Evolutionary conservation across 305 asterid genomes (phyloP).

Genomic region (Fraxinus ornus): DNA sequence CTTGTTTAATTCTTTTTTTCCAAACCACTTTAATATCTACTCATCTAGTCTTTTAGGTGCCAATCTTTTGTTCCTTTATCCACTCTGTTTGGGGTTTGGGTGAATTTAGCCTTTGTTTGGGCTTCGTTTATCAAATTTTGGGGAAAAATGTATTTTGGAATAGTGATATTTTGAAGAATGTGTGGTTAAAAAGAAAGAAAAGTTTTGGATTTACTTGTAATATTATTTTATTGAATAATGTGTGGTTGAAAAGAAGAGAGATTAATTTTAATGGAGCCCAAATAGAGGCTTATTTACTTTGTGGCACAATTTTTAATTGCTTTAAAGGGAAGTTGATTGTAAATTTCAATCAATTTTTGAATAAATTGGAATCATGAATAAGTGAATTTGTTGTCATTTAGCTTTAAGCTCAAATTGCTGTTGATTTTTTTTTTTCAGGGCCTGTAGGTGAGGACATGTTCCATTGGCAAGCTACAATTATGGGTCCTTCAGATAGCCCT

Average conservation of each 20-base stretch:
- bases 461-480: constrained; percentile 85
- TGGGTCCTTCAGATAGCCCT: constrained; percentile 81
- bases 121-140: no score
- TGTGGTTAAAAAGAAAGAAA: no score
- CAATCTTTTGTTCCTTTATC: neutral
- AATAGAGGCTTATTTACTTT: neutral
- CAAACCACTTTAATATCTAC: neutral
- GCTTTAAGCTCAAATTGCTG: neutral
- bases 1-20: neutral
- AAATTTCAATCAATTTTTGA: neutral
- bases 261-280: no score
- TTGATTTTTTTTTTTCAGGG: constrained; percentile 38
- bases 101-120: neutral
- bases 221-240: no score
- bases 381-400: neutral
- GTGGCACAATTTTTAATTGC: neutral
- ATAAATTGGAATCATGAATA: neutral
- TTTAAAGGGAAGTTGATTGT: neutral
- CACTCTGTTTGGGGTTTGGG: neutral
- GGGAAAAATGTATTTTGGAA: no score
- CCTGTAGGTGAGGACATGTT: constrained; percentile 81
- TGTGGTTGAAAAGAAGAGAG: no score
- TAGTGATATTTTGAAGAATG: no score
- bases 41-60: neutral
- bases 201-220: no score